Conservation (phyloP, 2,329 filamentous ascomycete species). For the Phyllachora maydis region DNA sequence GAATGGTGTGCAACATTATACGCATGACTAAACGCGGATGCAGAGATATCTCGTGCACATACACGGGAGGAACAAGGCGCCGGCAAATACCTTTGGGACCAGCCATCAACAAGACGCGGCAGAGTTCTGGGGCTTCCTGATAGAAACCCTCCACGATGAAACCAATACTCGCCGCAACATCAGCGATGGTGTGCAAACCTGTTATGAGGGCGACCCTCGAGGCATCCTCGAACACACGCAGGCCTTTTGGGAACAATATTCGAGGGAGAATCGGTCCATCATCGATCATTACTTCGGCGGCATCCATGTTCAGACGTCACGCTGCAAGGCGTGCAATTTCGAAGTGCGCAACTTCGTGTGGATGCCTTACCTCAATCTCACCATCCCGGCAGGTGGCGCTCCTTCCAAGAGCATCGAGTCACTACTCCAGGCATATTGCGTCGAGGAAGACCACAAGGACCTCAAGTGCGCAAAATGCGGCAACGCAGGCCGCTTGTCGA, state of each 20-base stretch:
- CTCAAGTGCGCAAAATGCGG: conserved; percentile 63
- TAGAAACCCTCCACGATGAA: conserved; percentile 70
- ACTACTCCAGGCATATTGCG: too few relatives aligned
- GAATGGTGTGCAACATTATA: too few relatives aligned
- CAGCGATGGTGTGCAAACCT: conserved; percentile 7
- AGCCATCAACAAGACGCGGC: conserved; percentile 73
- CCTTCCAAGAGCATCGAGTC: too few relatives aligned
- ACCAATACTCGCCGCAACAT: conserved; percentile 41
- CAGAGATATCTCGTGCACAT: too few relatives aligned
- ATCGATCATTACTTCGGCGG: conserved; percentile 65
- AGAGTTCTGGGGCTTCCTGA: conserved; percentile 70
- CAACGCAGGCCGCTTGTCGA: conserved; percentile 39
- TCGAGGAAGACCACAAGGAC: conserved; percentile 44
- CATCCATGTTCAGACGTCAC: conserved; percentile 50
- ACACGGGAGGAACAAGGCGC: conserved; percentile 8
- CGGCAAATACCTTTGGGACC: conserved; percentile 44
- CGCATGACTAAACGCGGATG: too few relatives aligned
- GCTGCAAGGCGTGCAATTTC: conserved; percentile 39
- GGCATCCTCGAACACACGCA: conserved; percentile 33
- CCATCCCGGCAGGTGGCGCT: too few relatives aligned
- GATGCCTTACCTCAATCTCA: conserved; percentile 31
- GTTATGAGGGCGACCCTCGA: conserved; percentile 3
- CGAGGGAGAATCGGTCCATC: conserved; percentile 49
- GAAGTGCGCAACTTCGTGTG: conserved; percentile 19
- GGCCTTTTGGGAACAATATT: conserved; percentile 56